Evolutionary conservation across 2,329 filamentous ascomycete species (phyloP), one percentile per base, ranked within the genome.

Genomic region (Verticillium longisporum): DNA sequence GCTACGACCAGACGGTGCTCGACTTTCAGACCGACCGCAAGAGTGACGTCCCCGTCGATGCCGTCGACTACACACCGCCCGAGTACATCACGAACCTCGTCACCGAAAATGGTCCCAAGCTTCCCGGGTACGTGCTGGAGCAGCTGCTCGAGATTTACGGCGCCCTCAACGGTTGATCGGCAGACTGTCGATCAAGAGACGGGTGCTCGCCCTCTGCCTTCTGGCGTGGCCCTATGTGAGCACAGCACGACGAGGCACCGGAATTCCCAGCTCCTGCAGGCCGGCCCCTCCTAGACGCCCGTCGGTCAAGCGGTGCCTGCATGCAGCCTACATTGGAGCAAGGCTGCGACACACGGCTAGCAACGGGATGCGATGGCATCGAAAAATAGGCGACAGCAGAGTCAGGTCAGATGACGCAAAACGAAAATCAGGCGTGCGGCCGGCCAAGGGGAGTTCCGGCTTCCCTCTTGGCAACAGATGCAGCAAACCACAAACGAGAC

Each of bases 1-100:
- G 90, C 0, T 78, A 96, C 66, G 84, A 89, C 70, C 92, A 97
- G 74, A 83, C 86, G 37, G 83, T 96, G 14, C 80, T 95, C 62
- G 85, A 91, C 57, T 96, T 95, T 72, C 81, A 81, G 67, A 85
- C 84, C 1, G 79, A 83, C 5, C 78, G 65, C 13, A 58, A 68
- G 53, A 77, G 74, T 60, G 72, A 83, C 63, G 72, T 83, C 63
- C 75, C 76, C 7, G 75, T 79, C 50, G 79, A 85, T 60, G 77
- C 86, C 61, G 88, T 92, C 3, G 89, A 93, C 67, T 90, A 88
- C 67, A 90, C 88, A 79, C 87, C 88, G 6, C 88, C 88, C 2
- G 81, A 86, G 56, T 67, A 90, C 37, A 88, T 92, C 64, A 86
- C 86, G 10, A 88, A 87, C 34, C 84, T 92, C 66, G 88, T 92